Conservation (phyloP, 2,329 filamentous ascomycete species). For the Cladosporium phlei region DNA sequence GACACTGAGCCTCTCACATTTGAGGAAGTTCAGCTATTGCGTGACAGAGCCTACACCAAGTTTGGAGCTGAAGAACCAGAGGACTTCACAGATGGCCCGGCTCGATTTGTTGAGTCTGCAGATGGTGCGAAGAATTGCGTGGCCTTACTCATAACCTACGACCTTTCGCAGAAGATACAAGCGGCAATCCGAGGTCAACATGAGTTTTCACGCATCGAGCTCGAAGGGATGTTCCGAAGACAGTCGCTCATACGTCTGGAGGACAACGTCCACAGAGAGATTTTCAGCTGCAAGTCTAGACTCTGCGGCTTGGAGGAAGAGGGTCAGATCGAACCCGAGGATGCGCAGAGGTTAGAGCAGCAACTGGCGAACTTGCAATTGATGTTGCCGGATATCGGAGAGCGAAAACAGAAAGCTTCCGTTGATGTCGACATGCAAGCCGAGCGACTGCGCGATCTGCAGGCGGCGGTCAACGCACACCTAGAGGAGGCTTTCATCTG, state of each 20-base stretch:
- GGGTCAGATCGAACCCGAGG: not conserved
- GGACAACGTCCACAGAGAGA: constrained; percentile 5
- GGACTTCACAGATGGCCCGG: constrained; percentile 18
- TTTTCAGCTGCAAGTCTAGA: not conserved
- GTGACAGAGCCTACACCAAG: constrained; percentile 2
- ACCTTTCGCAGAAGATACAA: constrained; percentile 13
- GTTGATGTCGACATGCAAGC: not conserved
- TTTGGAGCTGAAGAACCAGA: constrained; percentile 6
- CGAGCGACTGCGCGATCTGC: constrained; percentile 1
- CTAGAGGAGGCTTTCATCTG: constrained; percentile 17
- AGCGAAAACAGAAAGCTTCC: not conserved
- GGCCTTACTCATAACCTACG: constrained; percentile 16
- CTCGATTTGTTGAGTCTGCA: constrained; percentile 13
- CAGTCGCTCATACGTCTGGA: constrained; percentile 6
- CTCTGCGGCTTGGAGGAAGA: not conserved
- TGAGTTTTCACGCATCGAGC: constrained; percentile 2
- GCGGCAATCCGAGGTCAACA: constrained; percentile 11
- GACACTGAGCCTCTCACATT: not conserved
- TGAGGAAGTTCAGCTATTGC: constrained; percentile 10
- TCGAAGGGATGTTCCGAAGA: not conserved
- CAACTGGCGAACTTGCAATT: constrained; percentile 6
- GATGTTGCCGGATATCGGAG: constrained; percentile 7
- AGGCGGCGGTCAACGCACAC: not conserved
- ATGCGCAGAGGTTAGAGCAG: not conserved
- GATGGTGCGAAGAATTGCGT: constrained; percentile 16